A percentile compares a stretch with the other conserved stretches of the same genome.
Conservation (phyloP, 495 filamentous ascomycete species). For the Tuber calosporum region DNA sequence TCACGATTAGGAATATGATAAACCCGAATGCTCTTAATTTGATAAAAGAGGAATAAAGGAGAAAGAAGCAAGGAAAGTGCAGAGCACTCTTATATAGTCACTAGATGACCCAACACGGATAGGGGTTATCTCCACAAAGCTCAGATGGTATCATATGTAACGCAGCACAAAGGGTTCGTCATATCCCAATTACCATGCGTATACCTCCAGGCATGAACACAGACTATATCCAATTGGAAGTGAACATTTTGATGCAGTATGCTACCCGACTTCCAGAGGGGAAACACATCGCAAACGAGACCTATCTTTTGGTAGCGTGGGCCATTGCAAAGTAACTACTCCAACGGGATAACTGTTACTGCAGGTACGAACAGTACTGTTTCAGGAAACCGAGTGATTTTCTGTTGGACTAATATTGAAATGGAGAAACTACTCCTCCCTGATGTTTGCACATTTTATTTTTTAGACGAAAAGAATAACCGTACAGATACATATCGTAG, state of each 20-base stretch:
- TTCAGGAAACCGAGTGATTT: not conserved
- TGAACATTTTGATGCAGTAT: not conserved
- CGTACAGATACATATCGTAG: not conserved
- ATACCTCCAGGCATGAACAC: not conserved
- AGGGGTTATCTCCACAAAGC: not conserved
- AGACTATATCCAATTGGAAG: not conserved
- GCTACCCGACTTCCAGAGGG: not conserved
- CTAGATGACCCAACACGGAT: not conserved
- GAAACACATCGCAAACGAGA: not conserved
- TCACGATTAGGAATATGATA: not conserved
- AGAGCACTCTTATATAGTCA: not conserved
- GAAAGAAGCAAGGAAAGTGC: not conserved
- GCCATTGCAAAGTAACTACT: not conserved
- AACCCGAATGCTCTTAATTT: not conserved
- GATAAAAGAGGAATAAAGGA: not conserved
- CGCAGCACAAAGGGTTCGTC: not conserved
- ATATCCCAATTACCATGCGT: not conserved
- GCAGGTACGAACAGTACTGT: too few relatives aligned
- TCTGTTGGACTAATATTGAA: not conserved
- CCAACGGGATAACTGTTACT: not conserved
- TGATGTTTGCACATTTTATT: not conserved
- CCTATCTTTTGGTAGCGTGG: too few relatives aligned
- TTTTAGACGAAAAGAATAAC: not conserved
- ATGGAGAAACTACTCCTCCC: not conserved
- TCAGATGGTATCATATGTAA: not conserved